Evolutionary conservation across 495 filamentous ascomycete genomes (phyloP).

Genomic region (Tuber indicum): DNA sequence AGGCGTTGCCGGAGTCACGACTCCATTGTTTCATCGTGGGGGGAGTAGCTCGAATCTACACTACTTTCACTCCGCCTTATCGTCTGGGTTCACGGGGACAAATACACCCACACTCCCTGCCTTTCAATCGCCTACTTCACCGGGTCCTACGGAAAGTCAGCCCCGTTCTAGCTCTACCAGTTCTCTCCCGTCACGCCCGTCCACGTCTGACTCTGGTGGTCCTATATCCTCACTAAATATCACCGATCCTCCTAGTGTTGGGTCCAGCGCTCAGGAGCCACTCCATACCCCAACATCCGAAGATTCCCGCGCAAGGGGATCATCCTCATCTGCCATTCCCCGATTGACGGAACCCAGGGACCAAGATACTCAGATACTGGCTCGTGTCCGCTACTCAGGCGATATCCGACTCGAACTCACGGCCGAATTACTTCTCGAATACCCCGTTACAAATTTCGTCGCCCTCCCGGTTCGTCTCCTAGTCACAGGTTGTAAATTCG

Average conservation of each 20-base stretch:
- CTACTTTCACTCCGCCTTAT: conserved; percentile 83
- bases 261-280: neutral
- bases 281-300: conserved; percentile 20
- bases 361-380: conserved; percentile 80
- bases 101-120: conserved; percentile 57
- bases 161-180: conserved; percentile 24
- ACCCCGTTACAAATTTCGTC: conserved; percentile 94
- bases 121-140: conserved; percentile 36
- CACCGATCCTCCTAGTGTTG: conserved; percentile 14
- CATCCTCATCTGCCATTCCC: conserved; percentile 37
- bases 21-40: conserved; percentile 49
- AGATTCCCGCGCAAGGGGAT: conserved; percentile 14
- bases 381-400: conserved; percentile 79
- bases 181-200: conserved; percentile 21
- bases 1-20: conserved; percentile 38
- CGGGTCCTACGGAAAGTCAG: conserved; percentile 18
- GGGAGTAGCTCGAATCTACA: conserved; percentile 81
- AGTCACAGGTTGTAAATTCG: conserved; percentile 88
- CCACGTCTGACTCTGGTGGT: conserved; percentile 21
- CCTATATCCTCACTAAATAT: conserved; percentile 13
- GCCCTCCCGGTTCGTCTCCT: conserved; percentile 84
- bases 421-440: conserved; percentile 90
- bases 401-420: conserved; percentile 80
- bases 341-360: conserved; percentile 47
- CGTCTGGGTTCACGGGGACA: conserved; percentile 69